Evolutionary conservation across 2,329 filamentous ascomycete species (phyloP), one percentile per base, ranked within the genome.

Genomic region (Aspergillus udagawae): DNA sequence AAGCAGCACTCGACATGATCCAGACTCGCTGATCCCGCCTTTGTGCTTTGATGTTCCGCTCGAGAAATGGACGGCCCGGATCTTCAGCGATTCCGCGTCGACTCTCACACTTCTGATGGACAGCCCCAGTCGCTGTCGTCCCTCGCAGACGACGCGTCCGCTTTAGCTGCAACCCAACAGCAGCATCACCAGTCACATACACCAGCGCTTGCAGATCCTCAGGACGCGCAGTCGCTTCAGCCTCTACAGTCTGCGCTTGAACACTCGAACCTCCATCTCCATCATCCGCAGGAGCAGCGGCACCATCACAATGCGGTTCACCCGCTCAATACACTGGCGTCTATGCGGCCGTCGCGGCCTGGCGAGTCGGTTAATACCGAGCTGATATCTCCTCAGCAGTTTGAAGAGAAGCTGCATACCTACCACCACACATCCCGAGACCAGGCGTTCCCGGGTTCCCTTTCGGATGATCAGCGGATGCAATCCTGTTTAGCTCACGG

Each of bases 51-150:
- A 14, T 5, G 14, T 49, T n/a, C 49, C 35, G 25, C 21, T 41
- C 42, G n/a, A 53, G 51, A 45, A 32, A 74, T 74, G 72, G 67
- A 73, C 58, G 53, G 25, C 27, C 55, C 62, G 38, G 60, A 55
- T 28, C 59, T 65, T 35, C 68, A 51, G 57, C 60, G 25, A 48
- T 59, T 53, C 58, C 65, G 49, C 57, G 61, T 59, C 60, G 62
- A 14, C 53, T 64, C 41, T n/a, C 57, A 59, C 10, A 5, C 20
- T 47, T 47, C 44, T 44, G 55, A 51, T 51, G 53, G 53, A 42
- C 64, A 61, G 48, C 64, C 63, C 28, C 55, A 47, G 51, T 60
- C 60, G 25, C 68, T 68, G 0, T 60, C 65, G 4, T 56, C 61
- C 3, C 60, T 70, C 14, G 62, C 62, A n/a, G 63, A 65, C 58